Base-by-base conservation (phyloP, 192 early-diverging fungal genomes). In the Backusella macrospora region DNA sequence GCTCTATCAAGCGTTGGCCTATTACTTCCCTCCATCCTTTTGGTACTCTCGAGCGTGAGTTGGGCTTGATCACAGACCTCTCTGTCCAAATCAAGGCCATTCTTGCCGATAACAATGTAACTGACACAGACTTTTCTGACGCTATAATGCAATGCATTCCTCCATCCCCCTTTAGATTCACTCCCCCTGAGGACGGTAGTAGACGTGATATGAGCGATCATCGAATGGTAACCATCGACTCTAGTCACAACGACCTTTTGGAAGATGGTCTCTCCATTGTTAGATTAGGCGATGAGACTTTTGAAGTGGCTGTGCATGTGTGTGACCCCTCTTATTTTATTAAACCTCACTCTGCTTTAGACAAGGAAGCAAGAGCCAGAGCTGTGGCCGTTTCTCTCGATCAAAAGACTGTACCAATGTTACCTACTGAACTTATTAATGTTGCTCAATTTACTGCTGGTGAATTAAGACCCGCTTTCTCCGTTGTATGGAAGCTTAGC, bases 321-420 rank as follows among this genome's bases (percentile, higher is more conserved):
- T 95, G 96, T 39, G 98, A 99, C 81, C 96, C 98, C 23, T 91
- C 93, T 21, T 91, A 98, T 78, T 99, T 99, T 87, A 96, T 99
- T 52, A 93, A 95, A 75, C 90, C 94, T 14, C 89, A 90, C 63
- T 96, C 92, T 45, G 89, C 96, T 3, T 93, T 99, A 88, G 98
- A 99, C 77, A 78, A 89, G 59, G 98, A 99, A 76, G 98, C 98
- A 1, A 90, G 92, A 29, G 82, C 91, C 8, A 88, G 98, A 72
- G 95, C 93, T 6, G 98, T 95, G 1, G 96, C 95, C 5, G 96
- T 98, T 18, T 96, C 98, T 76, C 82, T 99, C 62, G 92, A 98
- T 16, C 95, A 99, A 78, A 94, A 93, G 73, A 87, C 92, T 26
- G 96, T 99, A 67, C 97, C 98, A 62, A 98, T 99, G 96, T 80